Evolutionary conservation across 2,329 filamentous ascomycete genomes (phyloP), one percentile per base, ranked within the genome.

Genomic region (Escovopsis weberi): DNA sequence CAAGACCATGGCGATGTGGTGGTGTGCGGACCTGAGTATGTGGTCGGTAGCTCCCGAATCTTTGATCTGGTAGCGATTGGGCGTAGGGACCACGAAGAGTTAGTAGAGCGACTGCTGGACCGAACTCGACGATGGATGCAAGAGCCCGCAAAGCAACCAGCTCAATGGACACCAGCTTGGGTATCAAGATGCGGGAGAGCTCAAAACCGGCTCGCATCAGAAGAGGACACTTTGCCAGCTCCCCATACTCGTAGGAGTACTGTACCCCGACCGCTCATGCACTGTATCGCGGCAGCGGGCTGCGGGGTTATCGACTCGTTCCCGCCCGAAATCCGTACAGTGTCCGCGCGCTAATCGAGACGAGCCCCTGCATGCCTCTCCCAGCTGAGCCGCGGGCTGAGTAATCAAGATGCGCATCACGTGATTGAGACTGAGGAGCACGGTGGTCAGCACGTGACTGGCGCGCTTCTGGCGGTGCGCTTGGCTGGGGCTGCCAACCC

Each of bases 1-100:
- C 44, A 74, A 62, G 55, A 76, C 71, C 72, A 76, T 75, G 52
- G 48, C 59, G 53, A 43, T 43, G 23, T 15, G 15, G 28, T 6
- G 28, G 10, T 30, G 28, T 30, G 28, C 28, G 2, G 15, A 15
- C 42, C 43, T 45, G 33, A 39, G 33, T 18, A 37, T 35, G 38
- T 18, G 19, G 30, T 35, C 26, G 15, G 15, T 15, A 15, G 15
- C 15, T 23, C 23, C 6, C 23, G 23, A 23, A 23, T 23, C 23
- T 23, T 23, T 4, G 23, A 23, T 23, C 23, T 4, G 23, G 23
- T 6, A 23, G 23, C 23, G 23, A 15, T 23, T 23, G 23, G 23
- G 23, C 23, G 23, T 32, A 32, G 4, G 15, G 15, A 2, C 15
- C 15, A 15, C 15, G 15, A 15, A 15, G 11, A 32, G 28, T 32